phyloP scores from a whole-genome alignment of 306 rosid genomes.

The Glycine latifolia region DNA sequence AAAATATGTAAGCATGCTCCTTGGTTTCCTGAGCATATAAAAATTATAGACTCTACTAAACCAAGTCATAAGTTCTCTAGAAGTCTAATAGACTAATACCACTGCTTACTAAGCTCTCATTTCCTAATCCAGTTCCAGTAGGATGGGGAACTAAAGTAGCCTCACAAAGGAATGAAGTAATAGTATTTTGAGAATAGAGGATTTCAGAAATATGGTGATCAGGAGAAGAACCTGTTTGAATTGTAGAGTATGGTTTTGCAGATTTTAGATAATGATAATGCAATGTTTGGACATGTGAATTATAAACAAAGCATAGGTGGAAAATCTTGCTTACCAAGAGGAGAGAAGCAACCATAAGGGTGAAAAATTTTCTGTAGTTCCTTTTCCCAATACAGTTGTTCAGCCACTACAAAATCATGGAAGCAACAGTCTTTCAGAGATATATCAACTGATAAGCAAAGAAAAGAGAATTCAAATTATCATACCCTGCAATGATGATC shows the following conservation, averaged over 20 bases:
- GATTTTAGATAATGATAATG: slow-evolving; percentile 32
- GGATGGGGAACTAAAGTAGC: background rate
- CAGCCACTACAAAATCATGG: slow-evolving; percentile 81
- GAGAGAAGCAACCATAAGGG: slow-evolving; percentile 93
- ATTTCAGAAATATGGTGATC: background rate
- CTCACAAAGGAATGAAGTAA: slow-evolving; percentile 23
- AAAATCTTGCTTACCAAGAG: slow-evolving; percentile 84
- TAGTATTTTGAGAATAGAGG: slow-evolving; percentile 13
- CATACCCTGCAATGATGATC: slow-evolving; percentile 99
- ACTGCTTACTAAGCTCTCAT: slow-evolving; percentile 26
- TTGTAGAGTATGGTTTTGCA: background rate
- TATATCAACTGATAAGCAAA: slow-evolving; percentile 30
- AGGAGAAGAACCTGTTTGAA: slow-evolving; percentile 7
- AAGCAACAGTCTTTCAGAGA: slow-evolving; percentile 38
- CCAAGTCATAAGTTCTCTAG: too few relatives aligned
- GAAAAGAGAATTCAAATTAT: slow-evolving; percentile 26
- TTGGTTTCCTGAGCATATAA: too few relatives aligned
- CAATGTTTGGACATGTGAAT: slow-evolving; percentile 32
- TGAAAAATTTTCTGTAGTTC: slow-evolving; percentile 91
- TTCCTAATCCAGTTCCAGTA: slow-evolving; percentile 13
- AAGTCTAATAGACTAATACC: too few relatives aligned
- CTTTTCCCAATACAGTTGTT: slow-evolving; percentile 91
- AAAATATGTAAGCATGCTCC: slow-evolving; percentile 14
- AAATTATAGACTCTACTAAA: too few relatives aligned
- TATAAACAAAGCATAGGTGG: slow-evolving; percentile 34